Percentiles rank a stretch among this genome's conserved stretches.
Conservation (phyloP, 139 green algal species). For the Chlamydomonas sp. region DNA sequence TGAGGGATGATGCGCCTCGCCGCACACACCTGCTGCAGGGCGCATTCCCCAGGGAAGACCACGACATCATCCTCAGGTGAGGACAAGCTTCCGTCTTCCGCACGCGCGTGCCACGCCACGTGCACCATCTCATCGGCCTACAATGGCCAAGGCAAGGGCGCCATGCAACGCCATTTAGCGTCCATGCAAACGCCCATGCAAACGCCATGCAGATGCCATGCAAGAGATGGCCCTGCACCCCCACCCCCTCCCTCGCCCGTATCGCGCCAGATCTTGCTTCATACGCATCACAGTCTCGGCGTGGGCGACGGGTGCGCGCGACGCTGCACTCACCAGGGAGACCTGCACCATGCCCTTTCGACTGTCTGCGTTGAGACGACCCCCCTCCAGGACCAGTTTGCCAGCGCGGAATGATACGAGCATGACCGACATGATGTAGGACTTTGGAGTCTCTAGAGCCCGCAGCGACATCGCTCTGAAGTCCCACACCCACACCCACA, state of each 20-base stretch:
- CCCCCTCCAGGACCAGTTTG: slow-evolving; percentile 9
- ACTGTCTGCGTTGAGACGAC: not conserved
- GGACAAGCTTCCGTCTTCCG: not conserved
- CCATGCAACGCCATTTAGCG: no score
- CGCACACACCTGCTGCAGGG: slow-evolving; percentile 17
- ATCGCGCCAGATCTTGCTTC: not conserved
- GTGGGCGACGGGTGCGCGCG: not conserved
- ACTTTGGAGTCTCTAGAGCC: no score
- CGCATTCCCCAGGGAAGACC: slow-evolving; percentile 25
- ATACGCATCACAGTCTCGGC: not conserved
- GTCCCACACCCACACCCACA: no score
- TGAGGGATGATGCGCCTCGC: not conserved
- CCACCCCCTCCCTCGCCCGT: not conserved
- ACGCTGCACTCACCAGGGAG: not conserved
- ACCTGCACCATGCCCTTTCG: not conserved
- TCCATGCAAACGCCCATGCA: not conserved
- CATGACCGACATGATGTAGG: no score
- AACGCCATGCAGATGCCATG: not conserved
- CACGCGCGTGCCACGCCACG: slow-evolving; percentile 22
- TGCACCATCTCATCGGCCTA: slow-evolving; percentile 20
- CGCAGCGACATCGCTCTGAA: no score
- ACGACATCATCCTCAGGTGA: slow-evolving; percentile 20
- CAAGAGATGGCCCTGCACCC: not conserved
- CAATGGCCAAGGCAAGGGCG: no score
- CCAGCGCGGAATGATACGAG: slow-evolving; percentile 12